Percentiles rank a stretch among this genome's conserved stretches.
Conservation (phyloP, 441 rosid genomes). For the Adansonia rubrostipa region DNA sequence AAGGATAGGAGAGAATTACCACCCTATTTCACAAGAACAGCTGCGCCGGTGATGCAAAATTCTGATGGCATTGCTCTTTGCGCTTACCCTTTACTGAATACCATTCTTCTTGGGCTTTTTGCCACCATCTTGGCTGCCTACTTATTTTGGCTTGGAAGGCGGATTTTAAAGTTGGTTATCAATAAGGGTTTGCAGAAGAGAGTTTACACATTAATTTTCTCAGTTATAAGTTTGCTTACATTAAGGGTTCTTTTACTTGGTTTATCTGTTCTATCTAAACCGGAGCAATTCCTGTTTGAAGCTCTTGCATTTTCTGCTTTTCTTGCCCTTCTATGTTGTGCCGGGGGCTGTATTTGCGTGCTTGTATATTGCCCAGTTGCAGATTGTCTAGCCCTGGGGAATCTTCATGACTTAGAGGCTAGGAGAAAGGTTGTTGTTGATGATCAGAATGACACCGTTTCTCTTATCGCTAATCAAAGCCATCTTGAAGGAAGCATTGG, state of each 20-base stretch:
- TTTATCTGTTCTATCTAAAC: slow-evolving; percentile 72
- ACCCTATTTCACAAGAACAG: slow-evolving; percentile 33
- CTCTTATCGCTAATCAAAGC: slow-evolving; percentile 68
- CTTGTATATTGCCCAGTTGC: slow-evolving; percentile 89
- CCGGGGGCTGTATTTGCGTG: slow-evolving; percentile 74
- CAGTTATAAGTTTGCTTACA: slow-evolving; percentile 86
- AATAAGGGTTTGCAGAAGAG: slow-evolving; percentile 91
- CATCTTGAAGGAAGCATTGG: slow-evolving; percentile 53
- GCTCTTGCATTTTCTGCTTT: slow-evolving; percentile 79
- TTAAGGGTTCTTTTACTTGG: slow-evolving; percentile 86
- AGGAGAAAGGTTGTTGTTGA: slow-evolving; percentile 51
- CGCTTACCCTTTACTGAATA: no score
- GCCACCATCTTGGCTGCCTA: slow-evolving; percentile 64
- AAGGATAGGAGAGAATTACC: slow-evolving; percentile 67
- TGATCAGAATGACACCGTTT: slow-evolving; percentile 62
- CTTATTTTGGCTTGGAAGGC: slow-evolving; percentile 90
- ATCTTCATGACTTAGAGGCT: slow-evolving; percentile 59
- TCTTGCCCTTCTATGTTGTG: slow-evolving; percentile 73
- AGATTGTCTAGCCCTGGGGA: slow-evolving; percentile 85
- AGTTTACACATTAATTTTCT: slow-evolving; percentile 76
- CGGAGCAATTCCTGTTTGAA: slow-evolving; percentile 76
- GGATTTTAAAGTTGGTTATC: slow-evolving; percentile 80
- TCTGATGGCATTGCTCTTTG: no score
- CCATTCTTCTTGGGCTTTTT: not conserved
- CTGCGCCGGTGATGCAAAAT: no score